A percentile compares a stretch with the other conserved stretches of the same genome.
Conservation (phyloP, 2,329 filamentous ascomycete genomes). For the Fusarium avenaceum region DNA sequence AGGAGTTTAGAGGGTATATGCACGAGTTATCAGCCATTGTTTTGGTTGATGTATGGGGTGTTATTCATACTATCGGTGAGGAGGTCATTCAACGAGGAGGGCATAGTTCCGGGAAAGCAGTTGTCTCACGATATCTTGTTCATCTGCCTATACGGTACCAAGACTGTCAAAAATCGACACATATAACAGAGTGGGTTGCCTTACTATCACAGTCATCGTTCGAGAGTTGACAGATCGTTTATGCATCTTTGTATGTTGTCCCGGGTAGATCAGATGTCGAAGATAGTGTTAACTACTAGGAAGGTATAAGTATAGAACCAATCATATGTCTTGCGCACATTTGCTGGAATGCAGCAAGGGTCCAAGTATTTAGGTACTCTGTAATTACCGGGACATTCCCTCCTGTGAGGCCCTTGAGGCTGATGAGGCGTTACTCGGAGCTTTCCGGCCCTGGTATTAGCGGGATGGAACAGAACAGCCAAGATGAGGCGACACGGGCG, state of each 20-base stretch:
- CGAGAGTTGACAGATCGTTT: background rate
- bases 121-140: background rate
- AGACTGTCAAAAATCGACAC: background rate
- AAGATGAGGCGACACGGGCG: background rate
- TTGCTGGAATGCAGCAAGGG: conserved; percentile 2
- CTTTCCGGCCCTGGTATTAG: conserved; percentile 25
- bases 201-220: background rate
- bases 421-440: conserved; percentile 31
- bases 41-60: too few relatives aligned
- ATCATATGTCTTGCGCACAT: background rate
- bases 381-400: conserved; percentile 18
- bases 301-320: background rate
- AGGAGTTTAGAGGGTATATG: background rate
- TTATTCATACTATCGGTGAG: too few relatives aligned
- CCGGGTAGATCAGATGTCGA: conserved; percentile 3
- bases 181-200: background rate
- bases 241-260: background rate
- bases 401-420: conserved; percentile 10
- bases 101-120: too few relatives aligned
- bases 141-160: background rate
- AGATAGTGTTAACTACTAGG: background rate
- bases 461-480: too few relatives aligned
- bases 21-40: too few relatives aligned
- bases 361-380: background rate
- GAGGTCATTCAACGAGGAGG: background rate